Base-by-base conservation (phyloP, 2,329 filamentous ascomycete species). In the Pseudogymnoascus sp. region DNA sequence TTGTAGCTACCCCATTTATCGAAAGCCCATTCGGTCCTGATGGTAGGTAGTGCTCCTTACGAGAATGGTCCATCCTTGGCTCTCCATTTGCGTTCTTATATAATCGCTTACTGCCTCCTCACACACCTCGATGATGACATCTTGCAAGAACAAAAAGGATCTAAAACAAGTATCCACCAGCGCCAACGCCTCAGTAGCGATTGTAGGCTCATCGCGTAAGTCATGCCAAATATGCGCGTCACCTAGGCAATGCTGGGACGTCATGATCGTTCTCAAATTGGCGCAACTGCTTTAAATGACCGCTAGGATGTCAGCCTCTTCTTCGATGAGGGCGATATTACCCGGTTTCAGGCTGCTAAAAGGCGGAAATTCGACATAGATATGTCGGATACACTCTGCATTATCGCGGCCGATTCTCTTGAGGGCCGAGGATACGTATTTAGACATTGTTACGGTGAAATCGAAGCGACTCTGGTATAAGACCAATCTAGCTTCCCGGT, bases 381-480 rank as follows among this genome's bases (percentile, higher is more conserved):
- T 14, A 62, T 64, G 34, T 59, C 39, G 66, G 47, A 71, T 69
- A 63, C 14, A 64, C 60, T 51, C 65, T 62, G 68, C 65, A 47
- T 71, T 71, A 6, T 54, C 63, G 18, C 26, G 51, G 45, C 68
- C 68, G 42, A 71, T 69, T 59, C 12, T 47, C 10, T 66, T 18
- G 10, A 71, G 65, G 23, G 5, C 3, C 4, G 23, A 26, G 23
- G 23, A 26, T 26, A 26, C 2, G 1, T 5, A 1, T 10, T 21
- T 10, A 12, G 16, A 18, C 1, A 1, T n/a, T 2, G 7, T 10
- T 3, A 4, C 23, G 45, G 51, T 62, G 62, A 71, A 67, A 62
- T 69, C 61, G 60, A 71, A 71, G 45, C 37, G 23, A 62, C 70
- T 69, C 40, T 66, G 37, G 37, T 71, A 71, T 45, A 69, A 62